Conservation (phyloP, 208 protist species). For the Leishmania major region DNA sequence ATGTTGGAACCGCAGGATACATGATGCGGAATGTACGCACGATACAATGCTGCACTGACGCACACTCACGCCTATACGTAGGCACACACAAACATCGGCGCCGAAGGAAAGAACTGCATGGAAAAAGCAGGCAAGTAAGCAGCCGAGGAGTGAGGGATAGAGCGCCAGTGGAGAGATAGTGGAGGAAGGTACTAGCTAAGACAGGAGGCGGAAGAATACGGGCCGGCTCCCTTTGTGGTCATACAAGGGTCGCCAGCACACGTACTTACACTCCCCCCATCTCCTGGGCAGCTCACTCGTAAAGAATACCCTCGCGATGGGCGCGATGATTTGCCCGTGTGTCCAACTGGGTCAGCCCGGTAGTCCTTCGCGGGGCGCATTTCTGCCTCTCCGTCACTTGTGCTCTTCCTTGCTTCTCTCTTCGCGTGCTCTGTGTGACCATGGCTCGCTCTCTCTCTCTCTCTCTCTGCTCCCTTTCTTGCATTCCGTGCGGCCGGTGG, state of each 20-base stretch:
- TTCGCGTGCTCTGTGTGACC: background rate
- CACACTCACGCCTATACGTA: background rate
- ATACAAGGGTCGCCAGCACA: background rate
- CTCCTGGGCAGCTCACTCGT: background rate
- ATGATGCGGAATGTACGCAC: constrained; percentile 21
- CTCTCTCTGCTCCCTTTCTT: background rate
- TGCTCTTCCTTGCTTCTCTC: background rate
- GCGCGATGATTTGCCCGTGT: background rate
- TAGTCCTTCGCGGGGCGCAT: background rate
- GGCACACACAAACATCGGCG: background rate
- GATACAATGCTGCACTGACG: background rate
- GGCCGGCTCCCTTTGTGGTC: background rate
- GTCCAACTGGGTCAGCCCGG: background rate
- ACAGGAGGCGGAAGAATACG: background rate
- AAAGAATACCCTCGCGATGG: background rate
- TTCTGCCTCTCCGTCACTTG: background rate
- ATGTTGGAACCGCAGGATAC: constrained; percentile 39
- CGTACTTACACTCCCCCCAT: background rate
- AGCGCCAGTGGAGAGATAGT: background rate
- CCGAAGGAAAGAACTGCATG: background rate
- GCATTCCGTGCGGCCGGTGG: background rate
- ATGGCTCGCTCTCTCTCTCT: background rate
- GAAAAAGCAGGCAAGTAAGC: background rate
- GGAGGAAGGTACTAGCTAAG: background rate
- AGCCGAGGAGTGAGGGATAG: background rate